Conservation (phyloP, 2,329 filamentous ascomycete species). For the Phialophora macrospora region DNA sequence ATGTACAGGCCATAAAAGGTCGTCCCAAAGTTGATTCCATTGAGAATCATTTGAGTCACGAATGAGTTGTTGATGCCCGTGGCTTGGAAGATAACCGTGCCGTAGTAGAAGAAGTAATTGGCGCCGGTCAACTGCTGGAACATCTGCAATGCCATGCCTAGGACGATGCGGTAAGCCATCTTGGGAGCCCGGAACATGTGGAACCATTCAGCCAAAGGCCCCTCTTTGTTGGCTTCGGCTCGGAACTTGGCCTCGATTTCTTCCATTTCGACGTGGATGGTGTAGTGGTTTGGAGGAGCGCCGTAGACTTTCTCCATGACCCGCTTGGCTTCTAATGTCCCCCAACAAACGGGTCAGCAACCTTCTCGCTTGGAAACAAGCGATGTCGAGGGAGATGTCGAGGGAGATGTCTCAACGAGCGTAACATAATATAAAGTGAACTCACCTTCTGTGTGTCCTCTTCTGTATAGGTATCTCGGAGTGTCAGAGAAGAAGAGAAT, state of each 20-base stretch:
- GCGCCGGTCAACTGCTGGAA: slow-evolving; percentile 56
- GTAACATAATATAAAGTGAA: neutral
- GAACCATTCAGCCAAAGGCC: slow-evolving; percentile 48
- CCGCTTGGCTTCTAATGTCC: slow-evolving; percentile 47
- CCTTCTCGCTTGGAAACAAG: neutral
- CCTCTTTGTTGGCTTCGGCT: slow-evolving; percentile 57
- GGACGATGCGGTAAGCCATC: slow-evolving; percentile 54
- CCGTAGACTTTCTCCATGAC: slow-evolving; percentile 62
- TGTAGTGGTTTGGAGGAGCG: slow-evolving; percentile 60
- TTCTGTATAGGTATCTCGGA: slow-evolving; percentile 64
- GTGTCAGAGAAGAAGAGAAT: slow-evolving; percentile 62
- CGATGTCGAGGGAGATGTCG: neutral
- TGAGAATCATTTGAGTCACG: slow-evolving; percentile 82
- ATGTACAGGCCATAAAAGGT: slow-evolving; percentile 87
- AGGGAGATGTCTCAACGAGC: no score
- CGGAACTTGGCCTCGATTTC: slow-evolving; percentile 63
- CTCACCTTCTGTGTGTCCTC: slow-evolving; percentile 54
- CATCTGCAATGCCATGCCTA: slow-evolving; percentile 54
- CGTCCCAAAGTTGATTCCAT: slow-evolving; percentile 82
- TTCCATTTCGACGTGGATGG: slow-evolving; percentile 59
- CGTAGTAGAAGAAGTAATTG: slow-evolving; percentile 59
- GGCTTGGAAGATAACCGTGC: slow-evolving; percentile 62
- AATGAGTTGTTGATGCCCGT: slow-evolving; percentile 76
- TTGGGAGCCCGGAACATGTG: slow-evolving; percentile 55
- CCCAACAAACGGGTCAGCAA: neutral